These are phyloP conservation scores for Rhazya stricta DNA, from an alignment of 257 asterid species.

Conservation along the genomic window DNA sequence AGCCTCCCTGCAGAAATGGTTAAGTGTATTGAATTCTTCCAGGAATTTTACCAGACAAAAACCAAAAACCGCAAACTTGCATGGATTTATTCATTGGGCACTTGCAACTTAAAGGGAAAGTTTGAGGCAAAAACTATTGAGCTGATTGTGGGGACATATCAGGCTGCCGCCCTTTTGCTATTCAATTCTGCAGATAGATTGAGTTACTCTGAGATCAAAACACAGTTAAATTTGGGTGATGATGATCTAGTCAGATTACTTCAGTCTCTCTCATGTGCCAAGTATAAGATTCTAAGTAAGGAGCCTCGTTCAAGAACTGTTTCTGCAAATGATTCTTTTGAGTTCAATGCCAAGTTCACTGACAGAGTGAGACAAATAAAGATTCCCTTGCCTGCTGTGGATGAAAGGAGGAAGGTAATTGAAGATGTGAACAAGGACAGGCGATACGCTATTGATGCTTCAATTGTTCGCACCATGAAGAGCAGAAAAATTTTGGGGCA, in stretches of 20 bases:
- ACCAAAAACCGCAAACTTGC: conserved; percentile 93
- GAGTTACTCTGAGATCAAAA: conserved; percentile 84
- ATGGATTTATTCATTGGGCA: conserved; percentile 93
- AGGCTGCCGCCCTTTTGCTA: conserved; percentile 85
- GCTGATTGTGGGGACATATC: conserved; percentile 84
- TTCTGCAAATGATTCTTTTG: conserved; percentile 74
- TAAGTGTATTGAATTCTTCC: conserved; percentile 84
- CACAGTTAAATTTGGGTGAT: conserved; percentile 76
- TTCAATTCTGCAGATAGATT: conserved; percentile 81
- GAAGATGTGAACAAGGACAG: conserved; percentile 98
- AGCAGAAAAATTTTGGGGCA: conserved; percentile 88
- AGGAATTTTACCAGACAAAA: conserved; percentile 92
- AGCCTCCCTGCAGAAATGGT: conserved; percentile 97
- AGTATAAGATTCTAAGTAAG: conserved; percentile 78
- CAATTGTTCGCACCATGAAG: conserved; percentile 97
- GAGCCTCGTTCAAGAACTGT: conserved; percentile 83
- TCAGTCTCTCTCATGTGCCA: conserved; percentile 96
- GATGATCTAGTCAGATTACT: conserved; percentile 91
- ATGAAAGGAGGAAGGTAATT: conserved; percentile 88
- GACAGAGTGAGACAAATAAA: conserved; percentile 76
- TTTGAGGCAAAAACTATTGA: conserved; percentile 89
- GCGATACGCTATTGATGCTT: conserved; percentile 92
- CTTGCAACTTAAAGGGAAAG: conserved; percentile 84
- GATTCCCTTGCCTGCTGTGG: conserved; percentile 98
- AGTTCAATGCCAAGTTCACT: conserved; percentile 80